A percentile compares a stretch with the other conserved stretches of the same genome.
These are phyloP conservation scores for Gentiana macrophylla DNA, from an alignment of 257 asterid genomes.

Conservation along the genomic window DNA sequence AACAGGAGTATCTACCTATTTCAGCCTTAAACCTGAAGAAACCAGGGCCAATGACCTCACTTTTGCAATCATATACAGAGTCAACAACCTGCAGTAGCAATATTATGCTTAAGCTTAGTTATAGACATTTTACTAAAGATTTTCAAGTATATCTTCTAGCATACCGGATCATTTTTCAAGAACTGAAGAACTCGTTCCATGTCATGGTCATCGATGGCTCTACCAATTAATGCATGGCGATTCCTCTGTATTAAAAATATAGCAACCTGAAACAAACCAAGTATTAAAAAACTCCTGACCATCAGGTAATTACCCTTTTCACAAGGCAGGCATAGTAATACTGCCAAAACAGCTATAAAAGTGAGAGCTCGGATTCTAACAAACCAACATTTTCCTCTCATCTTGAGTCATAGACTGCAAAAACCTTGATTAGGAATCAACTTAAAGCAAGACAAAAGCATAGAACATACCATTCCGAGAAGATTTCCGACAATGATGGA, in stretches of 20 bases:
- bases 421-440: neutral
- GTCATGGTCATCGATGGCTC: constrained; percentile 90
- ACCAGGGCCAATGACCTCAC: constrained; percentile 99
- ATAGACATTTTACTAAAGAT: neutral
- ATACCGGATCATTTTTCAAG: constrained; percentile 77
- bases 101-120: constrained; percentile 10
- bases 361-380: too few species aligned
- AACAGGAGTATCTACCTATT: constrained; percentile 48
- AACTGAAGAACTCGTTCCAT: constrained; percentile 81
- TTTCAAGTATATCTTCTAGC: constrained; percentile 5
- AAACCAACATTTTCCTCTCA: too few species aligned
- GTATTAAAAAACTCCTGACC: too few species aligned
- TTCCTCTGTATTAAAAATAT: constrained; percentile 95
- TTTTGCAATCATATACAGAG: constrained; percentile 88
- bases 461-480: constrained; percentile 76
- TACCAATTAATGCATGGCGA: constrained; percentile 92
- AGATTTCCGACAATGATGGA: constrained; percentile 90
- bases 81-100: constrained; percentile 65
- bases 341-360: too few species aligned
- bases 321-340: too few species aligned
- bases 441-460: constrained; percentile 3
- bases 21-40: constrained; percentile 97
- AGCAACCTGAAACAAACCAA: constrained; percentile 45
- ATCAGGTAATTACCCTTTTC: too few species aligned
- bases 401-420: too few species aligned